Evolutionary conservation across 2,329 filamentous ascomycete species (phyloP).

Genomic region (Fusarium sp.): DNA sequence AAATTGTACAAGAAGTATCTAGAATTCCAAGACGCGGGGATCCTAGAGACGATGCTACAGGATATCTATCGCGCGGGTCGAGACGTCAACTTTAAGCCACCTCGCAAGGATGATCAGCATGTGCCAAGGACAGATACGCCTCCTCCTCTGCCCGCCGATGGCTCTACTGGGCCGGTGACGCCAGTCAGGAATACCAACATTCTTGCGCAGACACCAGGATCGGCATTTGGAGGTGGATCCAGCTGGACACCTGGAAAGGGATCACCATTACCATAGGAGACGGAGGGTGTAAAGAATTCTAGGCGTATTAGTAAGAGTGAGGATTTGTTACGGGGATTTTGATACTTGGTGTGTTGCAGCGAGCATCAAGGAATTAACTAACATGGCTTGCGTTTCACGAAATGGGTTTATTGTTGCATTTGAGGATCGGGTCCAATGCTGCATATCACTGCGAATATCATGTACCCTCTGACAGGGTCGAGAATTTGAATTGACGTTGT

Average conservation of each 20-base stretch:
- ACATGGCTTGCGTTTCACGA: neutral
- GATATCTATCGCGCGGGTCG: conserved; percentile 75
- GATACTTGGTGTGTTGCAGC: neutral
- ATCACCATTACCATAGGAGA: conserved; percentile 47
- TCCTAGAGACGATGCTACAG: conserved; percentile 82
- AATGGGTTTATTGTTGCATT: neutral
- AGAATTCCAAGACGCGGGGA: conserved; percentile 86
- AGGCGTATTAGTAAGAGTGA: neutral
- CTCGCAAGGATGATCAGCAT: conserved; percentile 56
- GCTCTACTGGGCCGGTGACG: conserved; percentile 55
- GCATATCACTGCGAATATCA: neutral
- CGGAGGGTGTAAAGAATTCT: neutral
- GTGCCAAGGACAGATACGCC: conserved; percentile 63
- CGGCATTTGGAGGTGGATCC: conserved; percentile 51
- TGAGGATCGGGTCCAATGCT: neutral
- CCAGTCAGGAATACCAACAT: conserved; percentile 53
- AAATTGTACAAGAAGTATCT: conserved; percentile 89
- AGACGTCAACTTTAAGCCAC: conserved; percentile 61
- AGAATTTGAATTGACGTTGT: neutral
- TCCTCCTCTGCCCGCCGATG: conserved; percentile 57
- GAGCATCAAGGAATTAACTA: neutral
- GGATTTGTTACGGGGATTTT: conserved; percentile 5
- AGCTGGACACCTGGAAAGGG: conserved; percentile 60
- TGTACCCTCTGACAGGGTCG: neutral
- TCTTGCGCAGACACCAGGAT: conserved; percentile 47